A percentile compares a stretch with the other conserved stretches of the same genome.
Evolutionary conservation across 139 green algal species (phyloP).

Genomic region (Edaphochlamys debaryana): DNA sequence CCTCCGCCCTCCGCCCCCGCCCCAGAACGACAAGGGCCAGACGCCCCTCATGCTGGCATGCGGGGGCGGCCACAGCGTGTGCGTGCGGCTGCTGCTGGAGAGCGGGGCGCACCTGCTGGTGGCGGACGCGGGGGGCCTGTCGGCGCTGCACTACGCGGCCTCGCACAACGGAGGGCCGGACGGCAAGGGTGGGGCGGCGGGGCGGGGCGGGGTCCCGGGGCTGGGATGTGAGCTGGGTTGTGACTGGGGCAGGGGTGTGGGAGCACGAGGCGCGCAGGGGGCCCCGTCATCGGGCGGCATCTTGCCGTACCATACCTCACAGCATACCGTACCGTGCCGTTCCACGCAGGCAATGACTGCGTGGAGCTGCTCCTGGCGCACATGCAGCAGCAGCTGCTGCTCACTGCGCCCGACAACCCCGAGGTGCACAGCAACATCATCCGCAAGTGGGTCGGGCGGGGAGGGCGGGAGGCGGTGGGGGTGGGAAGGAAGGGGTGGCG

Average conservation of each 20-base stretch:
- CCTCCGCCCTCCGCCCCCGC: background rate
- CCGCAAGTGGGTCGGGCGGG: background rate
- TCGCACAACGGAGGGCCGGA: background rate
- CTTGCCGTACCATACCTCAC: background rate
- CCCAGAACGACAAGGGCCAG: slow-evolving; percentile 38
- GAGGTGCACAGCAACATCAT: slow-evolving; percentile 11
- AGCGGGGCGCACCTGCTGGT: slow-evolving; percentile 29
- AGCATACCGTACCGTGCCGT: background rate
- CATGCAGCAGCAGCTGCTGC: slow-evolving; percentile 22
- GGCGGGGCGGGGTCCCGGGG: background rate
- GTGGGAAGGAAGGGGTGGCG: background rate
- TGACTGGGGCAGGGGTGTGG: no score
- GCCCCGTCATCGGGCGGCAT: no score
- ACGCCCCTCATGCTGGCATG: slow-evolving; percentile 48
- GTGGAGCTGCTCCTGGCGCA: slow-evolving; percentile 42
- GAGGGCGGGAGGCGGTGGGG: background rate
- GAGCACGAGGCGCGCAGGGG: no score
- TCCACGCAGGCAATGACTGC: slow-evolving; percentile 20
- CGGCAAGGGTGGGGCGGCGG: background rate
- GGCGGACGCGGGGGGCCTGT: slow-evolving; percentile 16
- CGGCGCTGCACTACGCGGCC: slow-evolving; percentile 27
- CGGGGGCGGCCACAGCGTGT: slow-evolving; percentile 31
- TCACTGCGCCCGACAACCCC: background rate
- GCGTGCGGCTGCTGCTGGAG: slow-evolving; percentile 34
- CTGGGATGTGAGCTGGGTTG: no score